Base-by-base conservation (phyloP, 1,284 basidiomycete species). In the Porodaedalea pini region DNA sequence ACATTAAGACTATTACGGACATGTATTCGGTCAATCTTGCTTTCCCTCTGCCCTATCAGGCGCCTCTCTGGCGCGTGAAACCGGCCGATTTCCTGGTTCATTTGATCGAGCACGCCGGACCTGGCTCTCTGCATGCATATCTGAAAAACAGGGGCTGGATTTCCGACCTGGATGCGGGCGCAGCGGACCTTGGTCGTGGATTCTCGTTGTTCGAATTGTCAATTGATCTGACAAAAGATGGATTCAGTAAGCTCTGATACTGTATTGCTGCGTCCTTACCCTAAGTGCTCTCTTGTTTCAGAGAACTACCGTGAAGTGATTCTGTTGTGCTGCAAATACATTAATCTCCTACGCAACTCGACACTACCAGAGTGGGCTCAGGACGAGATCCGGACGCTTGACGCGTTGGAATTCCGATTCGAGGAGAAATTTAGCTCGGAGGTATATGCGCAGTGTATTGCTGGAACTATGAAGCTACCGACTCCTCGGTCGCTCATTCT, bases 41-140 rank as follows among this genome's bases (percentile, higher is more conserved):
- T 2, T 97, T 97, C 73, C 92, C 92, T n/a, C 75, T 96, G 60
- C 88, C 88, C 23, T 94, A 94, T 70, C 88, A 96, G 68, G 76
- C 83, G 3, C 84, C 88, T 0, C 75, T 85, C 45, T 97, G 90
- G 83, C 79, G 83, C 34, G 77, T 87, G 67, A 94, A 94, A 75
- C 96, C 97, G 1, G 83, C 79, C 2, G 75, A 83, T 61, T 90
- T 95, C 70, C 69, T 99, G 17, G 81, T 85, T 2, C 93, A 98
- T 71, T 88, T 98, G 67, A 73, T 98, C 49, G 97, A 97, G 0
- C 95, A 99, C 70, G 97, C 99, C 75, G 97, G 97, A 2, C 85
- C 89, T 36, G 97, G 97, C 1, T 98, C 94, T 0, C 75, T 99
- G 40, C 81, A 95, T 64, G 93, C 93, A 1, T 93, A 94, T 70